A percentile compares a stretch with the other conserved stretches of the same genome.
Evolutionary conservation across 495 filamentous ascomycete species (phyloP).

Genomic region (Aspergillus bertholletiae): DNA sequence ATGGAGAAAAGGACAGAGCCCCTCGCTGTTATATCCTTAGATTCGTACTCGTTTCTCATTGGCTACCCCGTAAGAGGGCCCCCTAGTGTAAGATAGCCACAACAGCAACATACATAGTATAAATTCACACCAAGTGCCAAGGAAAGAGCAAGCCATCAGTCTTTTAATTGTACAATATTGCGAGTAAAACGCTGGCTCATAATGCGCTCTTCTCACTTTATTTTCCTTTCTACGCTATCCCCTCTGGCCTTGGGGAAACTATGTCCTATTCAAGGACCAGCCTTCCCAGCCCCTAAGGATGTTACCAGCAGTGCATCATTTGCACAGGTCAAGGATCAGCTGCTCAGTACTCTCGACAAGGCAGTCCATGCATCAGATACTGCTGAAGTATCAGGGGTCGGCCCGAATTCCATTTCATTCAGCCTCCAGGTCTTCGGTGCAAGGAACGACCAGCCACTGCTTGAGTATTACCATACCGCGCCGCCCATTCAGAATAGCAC

Average conservation of each 20-base stretch:
- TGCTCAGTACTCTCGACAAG: slow-evolving; percentile 20
- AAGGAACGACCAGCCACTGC: slow-evolving; percentile 25
- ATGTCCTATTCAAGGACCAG: slow-evolving; percentile 47
- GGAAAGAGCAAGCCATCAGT: background rate
- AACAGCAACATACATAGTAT: background rate
- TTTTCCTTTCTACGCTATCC: background rate
- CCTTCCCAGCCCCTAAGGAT: slow-evolving; percentile 42
- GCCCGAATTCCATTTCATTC: slow-evolving; percentile 42
- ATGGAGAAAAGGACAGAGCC: background rate
- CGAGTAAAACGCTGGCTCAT: background rate
- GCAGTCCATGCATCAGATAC: slow-evolving; percentile 1
- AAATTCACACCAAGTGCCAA: background rate
- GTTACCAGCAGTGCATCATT: slow-evolving; percentile 8
- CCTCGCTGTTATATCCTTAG: background rate
- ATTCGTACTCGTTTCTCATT: background rate
- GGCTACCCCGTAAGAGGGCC: background rate
- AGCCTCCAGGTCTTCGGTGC: slow-evolving; percentile 45
- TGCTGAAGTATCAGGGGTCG: slow-evolving; percentile 7
- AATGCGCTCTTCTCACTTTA: background rate
- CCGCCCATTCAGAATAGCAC: slow-evolving; percentile 24
- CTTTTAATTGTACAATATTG: background rate
- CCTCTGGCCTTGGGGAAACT: background rate
- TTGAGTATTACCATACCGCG: slow-evolving; percentile 44
- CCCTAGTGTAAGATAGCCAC: background rate
- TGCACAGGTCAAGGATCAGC: slow-evolving; percentile 21